These are phyloP conservation scores for Thalassiosira mediterranea DNA, from an alignment of 352 stramenopile species.

Conservation along the genomic window DNA sequence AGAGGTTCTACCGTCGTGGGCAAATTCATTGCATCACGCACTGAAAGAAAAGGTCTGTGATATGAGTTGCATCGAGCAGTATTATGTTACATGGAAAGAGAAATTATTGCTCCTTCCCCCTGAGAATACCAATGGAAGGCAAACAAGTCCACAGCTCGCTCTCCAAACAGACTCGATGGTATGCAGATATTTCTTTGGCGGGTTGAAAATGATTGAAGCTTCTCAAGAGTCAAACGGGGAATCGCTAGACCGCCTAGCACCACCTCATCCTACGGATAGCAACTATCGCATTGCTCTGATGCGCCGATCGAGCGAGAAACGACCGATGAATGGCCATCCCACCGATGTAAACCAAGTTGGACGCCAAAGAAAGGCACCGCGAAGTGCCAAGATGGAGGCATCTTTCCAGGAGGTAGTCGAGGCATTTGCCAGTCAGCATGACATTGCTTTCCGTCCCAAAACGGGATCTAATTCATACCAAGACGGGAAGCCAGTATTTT, in stretches of 20 bases:
- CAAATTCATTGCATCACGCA: constrained; percentile 26
- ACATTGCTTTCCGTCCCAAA: constrained; percentile 69
- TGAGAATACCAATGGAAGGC: neutral
- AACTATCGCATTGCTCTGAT: constrained; percentile 56
- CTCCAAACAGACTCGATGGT: constrained; percentile 56
- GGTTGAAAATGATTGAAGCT: constrained; percentile 68
- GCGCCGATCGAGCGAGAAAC: constrained; percentile 47
- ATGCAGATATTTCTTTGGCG: constrained; percentile 71
- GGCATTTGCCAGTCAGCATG: constrained; percentile 64
- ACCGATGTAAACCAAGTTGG: neutral
- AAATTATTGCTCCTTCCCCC: constrained; percentile 20
- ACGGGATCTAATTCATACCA: constrained; percentile 54
- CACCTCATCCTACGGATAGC: constrained; percentile 29
- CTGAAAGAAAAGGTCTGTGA: constrained; percentile 13
- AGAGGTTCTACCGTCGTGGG: constrained; percentile 67
- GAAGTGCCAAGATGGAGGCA: constrained; percentile 18
- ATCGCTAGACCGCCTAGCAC: constrained; percentile 33
- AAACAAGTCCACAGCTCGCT: constrained; percentile 8
- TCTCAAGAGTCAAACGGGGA: constrained; percentile 22
- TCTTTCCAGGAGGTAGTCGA: constrained; percentile 79
- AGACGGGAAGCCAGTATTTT: constrained; percentile 76
- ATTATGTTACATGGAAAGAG: constrained; percentile 65
- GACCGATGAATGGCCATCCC: neutral
- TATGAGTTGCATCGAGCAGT: constrained; percentile 19
- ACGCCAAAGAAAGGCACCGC: constrained; percentile 11